Percentiles rank a stretch among this genome's conserved stretches.
Conservation (phyloP, 805 yeast genomes). For the Ogataea methanolica region DNA sequence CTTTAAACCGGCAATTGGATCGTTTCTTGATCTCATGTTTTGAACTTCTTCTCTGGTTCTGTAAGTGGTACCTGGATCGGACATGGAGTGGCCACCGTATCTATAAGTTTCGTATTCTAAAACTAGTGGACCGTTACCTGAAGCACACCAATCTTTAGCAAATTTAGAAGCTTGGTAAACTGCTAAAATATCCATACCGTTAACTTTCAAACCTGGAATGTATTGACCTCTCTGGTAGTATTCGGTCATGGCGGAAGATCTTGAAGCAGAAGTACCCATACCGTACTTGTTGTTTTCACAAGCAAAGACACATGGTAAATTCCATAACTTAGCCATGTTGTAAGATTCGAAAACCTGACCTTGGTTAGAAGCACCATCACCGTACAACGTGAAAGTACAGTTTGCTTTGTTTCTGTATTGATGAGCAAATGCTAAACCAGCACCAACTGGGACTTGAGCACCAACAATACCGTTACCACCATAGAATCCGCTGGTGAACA, state of each 20-base stretch:
- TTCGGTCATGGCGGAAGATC: conserved; percentile 95
- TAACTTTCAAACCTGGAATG: conserved; percentile 97
- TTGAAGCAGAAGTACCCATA: conserved; percentile 98
- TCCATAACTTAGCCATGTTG: conserved; percentile 99
- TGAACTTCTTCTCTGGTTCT: conserved; percentile 99
- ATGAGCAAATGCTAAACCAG: conserved; percentile 98
- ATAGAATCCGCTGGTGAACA: conserved; percentile 91
- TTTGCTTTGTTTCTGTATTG: conserved; percentile 77
- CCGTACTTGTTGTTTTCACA: conserved; percentile 99
- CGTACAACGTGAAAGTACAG: conserved; percentile 86
- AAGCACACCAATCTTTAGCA: conserved; percentile 92
- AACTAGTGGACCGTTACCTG: conserved; percentile 94
- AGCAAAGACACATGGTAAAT: conserved; percentile 88
- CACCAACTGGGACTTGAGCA: conserved; percentile 98
- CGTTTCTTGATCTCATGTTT: conserved; percentile 98
- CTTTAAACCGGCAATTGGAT: conserved; percentile 96
- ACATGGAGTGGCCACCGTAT: conserved; percentile 99
- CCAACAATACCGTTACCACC: conserved; percentile 99
- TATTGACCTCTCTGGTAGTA: conserved; percentile 99
- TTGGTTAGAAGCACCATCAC: conserved; percentile 99
- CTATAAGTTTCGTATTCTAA: conserved; percentile 97
- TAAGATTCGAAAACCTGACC: conserved; percentile 97
- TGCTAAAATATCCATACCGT: conserved; percentile 98
- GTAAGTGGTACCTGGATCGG: conserved; percentile 99
- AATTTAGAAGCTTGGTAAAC: conserved; percentile 93